Evolutionary conservation across 2,329 filamentous ascomycete genomes (phyloP).

Genomic region (Diaporthe capsici): DNA sequence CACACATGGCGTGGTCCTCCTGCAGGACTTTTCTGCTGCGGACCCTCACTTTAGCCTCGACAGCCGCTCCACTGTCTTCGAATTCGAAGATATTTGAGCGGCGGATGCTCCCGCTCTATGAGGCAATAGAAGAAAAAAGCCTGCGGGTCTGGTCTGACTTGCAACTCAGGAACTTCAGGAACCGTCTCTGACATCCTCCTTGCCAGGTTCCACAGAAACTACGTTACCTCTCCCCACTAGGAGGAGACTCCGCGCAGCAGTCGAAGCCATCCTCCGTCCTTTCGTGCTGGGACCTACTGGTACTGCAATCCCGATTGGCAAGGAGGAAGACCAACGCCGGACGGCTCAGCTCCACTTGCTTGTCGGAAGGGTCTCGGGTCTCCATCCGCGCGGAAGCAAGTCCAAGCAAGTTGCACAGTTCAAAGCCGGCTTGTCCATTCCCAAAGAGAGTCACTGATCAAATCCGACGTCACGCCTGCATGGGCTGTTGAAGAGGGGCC

Average conservation of each 20-base stretch:
- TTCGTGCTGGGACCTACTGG: neutral
- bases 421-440: conserved; percentile 4
- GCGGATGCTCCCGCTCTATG: conserved; percentile 9
- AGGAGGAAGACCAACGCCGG: conserved; percentile 21
- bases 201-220: conserved; percentile 36
- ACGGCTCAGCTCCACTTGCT: conserved; percentile 31
- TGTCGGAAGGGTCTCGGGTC: neutral
- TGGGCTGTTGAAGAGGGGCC: conserved; percentile 12
- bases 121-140: neutral
- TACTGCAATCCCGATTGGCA: conserved; percentile 12
- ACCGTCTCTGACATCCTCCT: conserved; percentile 35
- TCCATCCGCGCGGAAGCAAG: neutral
- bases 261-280: neutral
- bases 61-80: conserved; percentile 11
- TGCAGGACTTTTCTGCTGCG: neutral
- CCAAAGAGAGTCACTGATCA: conserved; percentile 11
- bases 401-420: neutral
- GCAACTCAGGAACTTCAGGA: neutral
- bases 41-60: neutral
- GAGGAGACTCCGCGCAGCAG: conserved; percentile 1
- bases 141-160: conserved; percentile 3
- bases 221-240: neutral
- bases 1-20: conserved; percentile 25
- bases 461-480: conserved; percentile 36
- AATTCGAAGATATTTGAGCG: neutral